These are phyloP conservation scores for Scheffersomyces illinoinensis DNA, from an alignment of 1,139 yeast species.

Conservation along the genomic window DNA sequence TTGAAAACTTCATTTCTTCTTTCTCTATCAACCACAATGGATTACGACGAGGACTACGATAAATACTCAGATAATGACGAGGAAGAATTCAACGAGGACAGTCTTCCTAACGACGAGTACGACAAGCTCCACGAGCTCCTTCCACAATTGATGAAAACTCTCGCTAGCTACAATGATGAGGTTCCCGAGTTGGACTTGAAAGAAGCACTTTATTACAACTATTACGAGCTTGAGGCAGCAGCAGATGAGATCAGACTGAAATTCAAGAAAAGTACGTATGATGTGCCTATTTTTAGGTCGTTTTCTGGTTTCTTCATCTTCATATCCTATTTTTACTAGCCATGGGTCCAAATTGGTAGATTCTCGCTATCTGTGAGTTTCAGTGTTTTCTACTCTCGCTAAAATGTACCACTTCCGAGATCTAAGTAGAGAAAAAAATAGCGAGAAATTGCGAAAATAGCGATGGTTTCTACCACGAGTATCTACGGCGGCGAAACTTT, in stretches of 20 bases:
- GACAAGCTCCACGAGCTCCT: slow-evolving; percentile 42
- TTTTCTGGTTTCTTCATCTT: not conserved
- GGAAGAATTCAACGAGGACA: slow-evolving; percentile 43
- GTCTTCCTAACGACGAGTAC: slow-evolving; percentile 51
- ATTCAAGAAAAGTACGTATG: slow-evolving; percentile 47
- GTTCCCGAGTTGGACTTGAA: slow-evolving; percentile 55
- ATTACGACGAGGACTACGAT: slow-evolving; percentile 44
- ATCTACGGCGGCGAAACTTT: not conserved
- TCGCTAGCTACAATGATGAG: slow-evolving; percentile 41
- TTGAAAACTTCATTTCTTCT: not conserved
- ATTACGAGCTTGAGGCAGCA: slow-evolving; percentile 57
- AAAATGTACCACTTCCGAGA: not conserved
- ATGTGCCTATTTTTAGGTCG: not conserved
- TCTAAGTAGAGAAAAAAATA: not conserved
- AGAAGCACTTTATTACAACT: slow-evolving; percentile 61
- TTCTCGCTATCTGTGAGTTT: not conserved
- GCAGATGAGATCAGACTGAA: slow-evolving; percentile 51
- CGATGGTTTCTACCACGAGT: not conserved
- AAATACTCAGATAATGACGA: slow-evolving; percentile 31
- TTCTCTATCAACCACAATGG: slow-evolving; percentile 7
- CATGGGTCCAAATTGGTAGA: slow-evolving; percentile 3
- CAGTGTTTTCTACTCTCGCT: not conserved
- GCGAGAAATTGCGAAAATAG: not conserved
- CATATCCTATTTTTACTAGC: slow-evolving; percentile 4
- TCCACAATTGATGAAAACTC: slow-evolving; percentile 38